Conservation (phyloP, 1,284 basidiomycete genomes). For the Cutaneotrichosporon sp. region DNA sequence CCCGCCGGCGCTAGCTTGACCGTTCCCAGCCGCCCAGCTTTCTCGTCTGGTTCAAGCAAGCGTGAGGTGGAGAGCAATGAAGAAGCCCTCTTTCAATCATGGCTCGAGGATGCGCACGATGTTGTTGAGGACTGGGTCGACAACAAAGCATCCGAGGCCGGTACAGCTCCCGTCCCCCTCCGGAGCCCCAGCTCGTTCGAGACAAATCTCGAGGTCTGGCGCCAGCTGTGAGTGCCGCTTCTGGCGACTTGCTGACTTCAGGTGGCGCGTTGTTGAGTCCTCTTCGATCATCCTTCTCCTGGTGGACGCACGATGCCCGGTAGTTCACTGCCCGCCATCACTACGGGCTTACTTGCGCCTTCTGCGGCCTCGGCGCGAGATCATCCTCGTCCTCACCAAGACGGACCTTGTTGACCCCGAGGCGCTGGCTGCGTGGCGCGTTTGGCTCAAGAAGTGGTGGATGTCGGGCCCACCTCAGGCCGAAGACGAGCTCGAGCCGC, state of each 20-base stretch:
- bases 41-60: conserved; percentile 79
- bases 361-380: conserved; percentile 57
- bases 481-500: conserved; percentile 30
- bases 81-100: conserved; percentile 72
- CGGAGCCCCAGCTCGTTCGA: conserved; percentile 69
- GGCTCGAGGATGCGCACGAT: conserved; percentile 66
- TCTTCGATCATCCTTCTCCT: conserved; percentile 81
- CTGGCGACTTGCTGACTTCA: conserved; percentile 56
- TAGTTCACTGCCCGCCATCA: conserved; percentile 60
- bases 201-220: conserved; percentile 87
- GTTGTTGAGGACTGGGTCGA: conserved; percentile 61
- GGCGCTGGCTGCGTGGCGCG: conserved; percentile 66
- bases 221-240: conserved; percentile 58
- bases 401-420: conserved; percentile 69
- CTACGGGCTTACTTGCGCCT: conserved; percentile 56
- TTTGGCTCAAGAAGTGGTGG: conserved; percentile 63
- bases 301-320: conserved; percentile 81
- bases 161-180: no score
- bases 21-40: conserved; percentile 75
- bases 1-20: conserved; percentile 34
- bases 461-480: background rate
- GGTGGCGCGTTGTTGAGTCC: conserved; percentile 84
- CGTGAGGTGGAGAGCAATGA: conserved; percentile 84
- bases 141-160: conserved; percentile 24
- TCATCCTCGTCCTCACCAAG: conserved; percentile 82